Evolutionary conservation across 2,329 filamentous ascomycete species (phyloP), one percentile per base, ranked within the genome.

Genomic region (Pseudopithomyces maydicus): DNA sequence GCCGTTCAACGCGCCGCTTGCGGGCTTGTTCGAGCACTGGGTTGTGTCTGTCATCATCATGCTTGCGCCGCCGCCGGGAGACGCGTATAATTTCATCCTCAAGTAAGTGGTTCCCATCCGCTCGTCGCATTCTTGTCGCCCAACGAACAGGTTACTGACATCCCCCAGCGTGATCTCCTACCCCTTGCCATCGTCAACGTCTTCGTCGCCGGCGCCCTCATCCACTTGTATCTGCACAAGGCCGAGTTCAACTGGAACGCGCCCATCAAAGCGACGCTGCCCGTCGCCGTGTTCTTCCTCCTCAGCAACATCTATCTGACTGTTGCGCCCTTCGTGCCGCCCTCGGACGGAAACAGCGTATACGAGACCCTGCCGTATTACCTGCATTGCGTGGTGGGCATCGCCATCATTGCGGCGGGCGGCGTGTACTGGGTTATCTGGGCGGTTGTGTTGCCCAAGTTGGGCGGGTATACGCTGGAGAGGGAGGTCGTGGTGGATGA

Each of bases 1-100:
- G 44, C 87, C 87, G 0, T 85, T 87, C 68, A 86, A 86, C 66
- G 85, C 85, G 0, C 86, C 85, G 2, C 80, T 85, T 44, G 82
- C 83, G 22, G 86, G 84, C 46, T 80, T 88, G 2, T 85, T 86
- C 57, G 82, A 85, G 77, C 86, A 88, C 77, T 89, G 84, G 83
- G 69, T 84, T 32, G 84, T 88, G 12, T 88, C 82, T 0, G 81
- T 87, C 45, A 82, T 89, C 55, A 86, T 88, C 66, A 88, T 90
- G 72, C 77, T 90, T 2, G 87, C 85, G 0, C 86, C 88, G 35
- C 88, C 88, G 2, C 85, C 87, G 1, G 88, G 86, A 35, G 86
- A 88, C 71, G 86, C 86, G 0, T 89, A 88, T 74, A 87, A 86
- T 75, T 88, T 88, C 65, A 86, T 69, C 26, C 53, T 70, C 19